Evolutionary conservation across 805 yeast species (phyloP), one percentile per base, ranked within the genome.

Genomic region (Pichia ethanolica): DNA sequence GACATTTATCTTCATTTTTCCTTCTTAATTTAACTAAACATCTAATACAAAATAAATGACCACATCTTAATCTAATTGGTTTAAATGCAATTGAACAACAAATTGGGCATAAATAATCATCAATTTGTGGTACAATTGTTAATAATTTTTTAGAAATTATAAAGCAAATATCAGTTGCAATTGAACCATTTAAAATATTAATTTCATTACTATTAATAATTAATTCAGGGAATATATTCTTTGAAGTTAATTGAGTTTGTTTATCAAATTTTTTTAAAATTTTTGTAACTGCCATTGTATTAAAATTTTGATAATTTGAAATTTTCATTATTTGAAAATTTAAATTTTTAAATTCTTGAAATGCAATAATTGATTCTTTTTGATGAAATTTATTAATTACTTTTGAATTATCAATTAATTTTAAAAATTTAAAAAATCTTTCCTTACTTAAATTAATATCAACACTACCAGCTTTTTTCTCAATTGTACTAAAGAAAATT

Each of bases 211-310:
- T 51, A 6, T 48, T 47, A 14, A 54, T 48, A 3, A 64, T 45
- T 10, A 61, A 51, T 30, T 54, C 55, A 2, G 84, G 82, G 56
- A 79, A 76, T 41, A 66, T 59, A 5, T 64, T 50, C 38, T 75
- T 70, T 0, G 81, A 69, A 33, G 73, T 71, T 32, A 84, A 65
- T 7, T 78, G 66, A 0, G 91, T 85, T 57, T 79, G 83, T 60
- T 85, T 85, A 56, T 86, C 89, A 57, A 86, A 85, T 60, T 85
- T 85, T 61, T 85, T 84, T 59, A 84, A 69, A 52, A 85, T 85
- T 62, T 85, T 85, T 14, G 74, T 66, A 38, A 83, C 73, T 0
- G 91, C 91, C 39, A 78, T 71, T 35, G 75, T 69, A 63, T 85
- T 85, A 51, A 84, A 71, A 8, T 75, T 68, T 57, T 82, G 85